Evolutionary conservation across 2,329 filamentous ascomycete genomes (phyloP).

Genomic region (Colletotrichum gigasporum): DNA sequence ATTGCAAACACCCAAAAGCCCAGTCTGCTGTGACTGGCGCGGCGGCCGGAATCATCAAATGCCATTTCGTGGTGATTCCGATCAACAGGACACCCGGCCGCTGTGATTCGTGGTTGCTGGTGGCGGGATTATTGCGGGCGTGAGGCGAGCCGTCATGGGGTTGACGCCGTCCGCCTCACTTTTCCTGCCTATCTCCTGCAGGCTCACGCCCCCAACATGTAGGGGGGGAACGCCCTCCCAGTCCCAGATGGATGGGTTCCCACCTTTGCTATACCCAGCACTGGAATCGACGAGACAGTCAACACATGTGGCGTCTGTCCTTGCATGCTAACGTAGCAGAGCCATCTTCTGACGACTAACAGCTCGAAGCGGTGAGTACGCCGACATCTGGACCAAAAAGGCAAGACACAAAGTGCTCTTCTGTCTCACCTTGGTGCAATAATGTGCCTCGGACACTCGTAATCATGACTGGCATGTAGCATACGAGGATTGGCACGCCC

Average conservation of each 20-base stretch:
- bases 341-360: conserved; percentile 27
- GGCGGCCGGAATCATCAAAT: neutral
- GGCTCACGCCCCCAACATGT: conserved; percentile 17
- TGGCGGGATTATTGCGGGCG: conserved; percentile 8
- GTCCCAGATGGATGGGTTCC: conserved; percentile 16
- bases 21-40: neutral
- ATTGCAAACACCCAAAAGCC: neutral
- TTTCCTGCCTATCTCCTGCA: conserved; percentile 32
- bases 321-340: conserved; percentile 21
- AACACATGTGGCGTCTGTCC: conserved; percentile 28
- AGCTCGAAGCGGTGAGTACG: conserved; percentile 26
- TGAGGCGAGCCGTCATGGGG: conserved; percentile 30
- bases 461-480: conserved; percentile 12
- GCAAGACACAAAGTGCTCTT: conserved; percentile 23
- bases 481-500: conserved; percentile 16
- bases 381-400: conserved; percentile 22
- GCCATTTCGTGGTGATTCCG: neutral
- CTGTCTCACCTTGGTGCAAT: conserved; percentile 27
- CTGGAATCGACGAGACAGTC: conserved; percentile 17
- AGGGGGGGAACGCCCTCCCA: conserved; percentile 14
- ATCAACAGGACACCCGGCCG: neutral
- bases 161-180: conserved; percentile 33
- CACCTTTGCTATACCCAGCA: no score
- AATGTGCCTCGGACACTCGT: conserved; percentile 17
- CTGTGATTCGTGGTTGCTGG: conserved; percentile 14